Conservation (phyloP, 306 rosid genomes). For the Vicia sativa region DNA sequence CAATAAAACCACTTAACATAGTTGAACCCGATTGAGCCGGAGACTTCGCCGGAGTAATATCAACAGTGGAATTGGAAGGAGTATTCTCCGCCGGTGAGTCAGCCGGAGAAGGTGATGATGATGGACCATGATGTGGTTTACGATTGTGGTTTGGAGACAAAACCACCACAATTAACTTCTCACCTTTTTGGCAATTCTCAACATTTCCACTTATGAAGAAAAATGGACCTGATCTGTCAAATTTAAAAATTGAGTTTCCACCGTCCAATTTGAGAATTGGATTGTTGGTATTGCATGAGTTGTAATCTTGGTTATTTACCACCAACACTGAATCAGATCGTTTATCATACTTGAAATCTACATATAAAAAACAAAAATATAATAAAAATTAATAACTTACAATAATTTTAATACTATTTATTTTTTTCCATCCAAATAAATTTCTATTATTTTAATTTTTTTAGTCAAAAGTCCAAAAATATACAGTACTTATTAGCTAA, state of each 20-base stretch:
- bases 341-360: slow-evolving; percentile 66
- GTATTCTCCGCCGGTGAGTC: neutral
- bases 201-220: slow-evolving; percentile 60
- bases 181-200: slow-evolving; percentile 51
- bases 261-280: slow-evolving; percentile 41
- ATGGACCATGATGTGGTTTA: neutral
- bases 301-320: slow-evolving; percentile 54
- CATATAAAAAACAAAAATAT: neutral
- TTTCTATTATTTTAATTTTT: too few relatives aligned
- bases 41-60: neutral
- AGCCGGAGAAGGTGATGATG: neutral
- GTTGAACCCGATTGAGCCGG: neutral
- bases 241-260: slow-evolving; percentile 56
- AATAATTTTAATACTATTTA: too few relatives aligned
- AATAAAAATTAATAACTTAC: neutral
- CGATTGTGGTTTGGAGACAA: slow-evolving; percentile 38
- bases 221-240: slow-evolving; percentile 64
- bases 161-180: slow-evolving; percentile 56
- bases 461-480: too few relatives aligned
- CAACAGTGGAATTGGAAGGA: neutral
- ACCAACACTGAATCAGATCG: slow-evolving; percentile 67
- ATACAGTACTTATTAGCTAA: too few relatives aligned
- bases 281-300: slow-evolving; percentile 52
- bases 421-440: too few relatives aligned
- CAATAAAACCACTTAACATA: neutral